Conservation (phyloP, 2,329 filamentous ascomycete species). For the Aspergillus neotritici region DNA sequence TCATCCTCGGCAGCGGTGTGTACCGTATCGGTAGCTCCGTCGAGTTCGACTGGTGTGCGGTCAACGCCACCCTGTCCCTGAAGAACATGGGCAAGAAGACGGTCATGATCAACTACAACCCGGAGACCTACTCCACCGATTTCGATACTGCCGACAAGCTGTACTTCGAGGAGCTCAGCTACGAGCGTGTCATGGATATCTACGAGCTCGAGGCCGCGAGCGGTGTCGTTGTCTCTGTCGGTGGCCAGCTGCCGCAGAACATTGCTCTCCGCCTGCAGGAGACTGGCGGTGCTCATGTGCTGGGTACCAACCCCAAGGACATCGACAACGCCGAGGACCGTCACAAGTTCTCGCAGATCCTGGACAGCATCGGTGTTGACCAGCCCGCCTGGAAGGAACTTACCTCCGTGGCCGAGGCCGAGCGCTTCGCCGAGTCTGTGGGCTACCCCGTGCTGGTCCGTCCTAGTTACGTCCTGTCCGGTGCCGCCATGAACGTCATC, state of each 20-base stretch:
- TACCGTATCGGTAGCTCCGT: constrained; percentile 97
- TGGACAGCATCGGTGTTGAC: constrained; percentile 94
- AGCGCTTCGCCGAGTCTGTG: constrained; percentile 76
- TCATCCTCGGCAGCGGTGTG: constrained; percentile 89
- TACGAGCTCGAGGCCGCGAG: constrained; percentile 83
- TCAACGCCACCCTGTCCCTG: constrained; percentile 79
- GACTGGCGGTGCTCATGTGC: constrained; percentile 77
- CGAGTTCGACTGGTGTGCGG: constrained; percentile 98
- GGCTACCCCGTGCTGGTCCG: constrained; percentile 93
- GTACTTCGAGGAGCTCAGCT: constrained; percentile 95
- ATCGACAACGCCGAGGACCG: constrained; percentile 98
- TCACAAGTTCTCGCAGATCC: constrained; percentile 95
- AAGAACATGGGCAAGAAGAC: constrained; percentile 91
- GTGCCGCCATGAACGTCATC: constrained; percentile 98
- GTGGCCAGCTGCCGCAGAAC: constrained; percentile 94
- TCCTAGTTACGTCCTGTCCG: constrained; percentile 91
- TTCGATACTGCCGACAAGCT: constrained; percentile 84
- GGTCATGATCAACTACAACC: constrained; percentile 92
- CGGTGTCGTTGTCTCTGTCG: constrained; percentile 91
- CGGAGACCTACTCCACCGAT: constrained; percentile 76
- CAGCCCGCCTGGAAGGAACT: constrained; percentile 98
- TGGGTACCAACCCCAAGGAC: constrained; percentile 86
- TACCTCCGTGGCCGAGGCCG: constrained; percentile 80
- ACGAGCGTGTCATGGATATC: constrained; percentile 98
- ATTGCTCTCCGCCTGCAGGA: constrained; percentile 93